These are phyloP conservation scores for Aureobasidium namibiae DNA, from an alignment of 2,329 filamentous ascomycete genomes.

Conservation along the genomic window DNA sequence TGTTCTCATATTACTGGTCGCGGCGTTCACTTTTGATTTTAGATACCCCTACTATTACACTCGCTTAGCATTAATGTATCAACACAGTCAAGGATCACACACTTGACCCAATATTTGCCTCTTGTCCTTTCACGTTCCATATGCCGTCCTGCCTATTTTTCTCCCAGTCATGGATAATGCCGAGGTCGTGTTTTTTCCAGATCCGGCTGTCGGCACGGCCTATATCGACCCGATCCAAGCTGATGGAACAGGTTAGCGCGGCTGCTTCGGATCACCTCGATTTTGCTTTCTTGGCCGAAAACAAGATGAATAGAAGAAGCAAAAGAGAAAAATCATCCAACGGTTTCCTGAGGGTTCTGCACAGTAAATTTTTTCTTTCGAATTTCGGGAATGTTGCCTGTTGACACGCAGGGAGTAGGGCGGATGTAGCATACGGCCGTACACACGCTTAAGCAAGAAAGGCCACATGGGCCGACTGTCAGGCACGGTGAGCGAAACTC, in stretches of 20 bases:
- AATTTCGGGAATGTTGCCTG: background rate
- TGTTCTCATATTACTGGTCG: background rate
- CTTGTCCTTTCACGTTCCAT: background rate
- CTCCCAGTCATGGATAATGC: background rate
- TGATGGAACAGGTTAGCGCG: background rate
- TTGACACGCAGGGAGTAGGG: background rate
- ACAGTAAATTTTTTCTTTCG: background rate
- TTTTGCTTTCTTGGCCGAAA: background rate
- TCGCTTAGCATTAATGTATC: constrained; percentile 11
- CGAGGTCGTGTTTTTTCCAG: background rate
- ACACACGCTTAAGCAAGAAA: background rate
- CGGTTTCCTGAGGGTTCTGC: too few species aligned
- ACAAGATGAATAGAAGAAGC: background rate
- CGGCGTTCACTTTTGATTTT: constrained; percentile 1
- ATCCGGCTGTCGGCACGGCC: constrained; percentile 1
- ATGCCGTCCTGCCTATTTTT: background rate
- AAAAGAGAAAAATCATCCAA: background rate
- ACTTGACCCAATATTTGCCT: background rate
- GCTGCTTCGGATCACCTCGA: background rate
- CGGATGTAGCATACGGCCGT: background rate
- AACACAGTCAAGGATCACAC: background rate
- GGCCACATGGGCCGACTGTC: constrained; percentile 4
- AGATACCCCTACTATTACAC: constrained; percentile 13
- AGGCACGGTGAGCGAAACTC: background rate
- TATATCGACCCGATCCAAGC: background rate